These are phyloP conservation scores for Sideroxylon spinosum DNA, from an alignment of 179 eudicot species.

Conservation along the genomic window DNA sequence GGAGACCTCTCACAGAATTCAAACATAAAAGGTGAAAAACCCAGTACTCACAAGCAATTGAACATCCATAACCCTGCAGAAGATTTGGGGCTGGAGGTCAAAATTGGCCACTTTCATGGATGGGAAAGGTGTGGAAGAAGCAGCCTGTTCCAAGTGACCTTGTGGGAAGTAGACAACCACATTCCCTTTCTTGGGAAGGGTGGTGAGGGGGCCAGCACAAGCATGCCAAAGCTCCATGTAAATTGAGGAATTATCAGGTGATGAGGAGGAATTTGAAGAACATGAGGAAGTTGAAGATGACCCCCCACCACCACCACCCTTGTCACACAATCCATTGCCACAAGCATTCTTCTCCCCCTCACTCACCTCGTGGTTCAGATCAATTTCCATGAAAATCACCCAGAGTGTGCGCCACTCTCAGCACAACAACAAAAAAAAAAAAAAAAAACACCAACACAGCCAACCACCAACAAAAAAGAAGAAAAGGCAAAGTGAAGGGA, in stretches of 20 bases:
- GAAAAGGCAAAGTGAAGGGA: neutral
- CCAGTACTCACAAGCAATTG: slow-evolving; percentile 54
- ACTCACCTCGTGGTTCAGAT: slow-evolving; percentile 61
- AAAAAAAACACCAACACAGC: slow-evolving; percentile 11
- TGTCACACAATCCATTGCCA: slow-evolving; percentile 19
- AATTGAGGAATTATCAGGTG: slow-evolving; percentile 29
- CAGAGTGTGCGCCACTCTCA: slow-evolving; percentile 4
- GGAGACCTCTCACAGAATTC: slow-evolving; percentile 9
- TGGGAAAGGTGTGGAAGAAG: slow-evolving; percentile 37
- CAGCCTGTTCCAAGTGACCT: slow-evolving; percentile 81
- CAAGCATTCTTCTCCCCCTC: slow-evolving; percentile 26
- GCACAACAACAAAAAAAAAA: too few relatives aligned
- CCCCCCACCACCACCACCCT: slow-evolving; percentile 21
- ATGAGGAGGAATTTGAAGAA: slow-evolving; percentile 31
- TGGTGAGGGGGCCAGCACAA: slow-evolving; percentile 83
- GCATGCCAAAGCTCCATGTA: slow-evolving; percentile 91
- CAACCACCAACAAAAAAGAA: slow-evolving; percentile 13
- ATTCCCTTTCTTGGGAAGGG: slow-evolving; percentile 66
- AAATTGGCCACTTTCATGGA: slow-evolving; percentile 45
- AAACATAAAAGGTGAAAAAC: neutral
- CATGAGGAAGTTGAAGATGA: slow-evolving; percentile 45
- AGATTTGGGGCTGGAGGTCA: slow-evolving; percentile 70
- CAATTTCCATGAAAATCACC: slow-evolving; percentile 63
- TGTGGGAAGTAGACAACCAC: slow-evolving; percentile 87
- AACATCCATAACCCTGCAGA: slow-evolving; percentile 66